Evolutionary conservation across 768 basidiomycete genomes (phyloP).

Genomic region (Calocera viscosa): DNA sequence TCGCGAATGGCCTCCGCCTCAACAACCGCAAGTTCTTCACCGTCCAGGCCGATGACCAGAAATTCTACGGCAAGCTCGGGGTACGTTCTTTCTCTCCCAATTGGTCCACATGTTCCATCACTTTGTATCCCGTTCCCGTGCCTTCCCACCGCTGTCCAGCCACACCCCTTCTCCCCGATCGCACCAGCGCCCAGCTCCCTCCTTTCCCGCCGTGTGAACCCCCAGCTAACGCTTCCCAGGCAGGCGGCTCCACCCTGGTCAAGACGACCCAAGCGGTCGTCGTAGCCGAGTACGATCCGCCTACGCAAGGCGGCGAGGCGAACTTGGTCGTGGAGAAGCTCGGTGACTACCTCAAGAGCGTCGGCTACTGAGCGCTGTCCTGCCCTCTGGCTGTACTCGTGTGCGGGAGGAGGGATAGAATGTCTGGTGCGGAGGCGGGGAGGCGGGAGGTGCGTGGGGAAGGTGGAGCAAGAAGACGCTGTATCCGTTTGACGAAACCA

Average conservation of each 20-base stretch:
- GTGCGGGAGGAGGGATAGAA: too few relatives aligned
- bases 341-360: constrained; percentile 61
- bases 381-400: neutral
- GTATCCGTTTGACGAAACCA: neutral
- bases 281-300: constrained; percentile 58
- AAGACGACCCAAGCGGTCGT: constrained; percentile 80
- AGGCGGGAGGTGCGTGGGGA: neutral
- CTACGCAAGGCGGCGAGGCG: constrained; percentile 52
- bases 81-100: constrained; percentile 33
- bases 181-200: too few relatives aligned
- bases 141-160: too few relatives aligned
- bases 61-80: constrained; percentile 63
- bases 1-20: constrained; percentile 50
- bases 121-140: too few relatives aligned
- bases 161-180: too few relatives aligned
- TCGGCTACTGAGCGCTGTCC: neutral
- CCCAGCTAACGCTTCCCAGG: constrained; percentile 34
- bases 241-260: constrained; percentile 55
- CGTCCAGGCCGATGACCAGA: constrained; percentile 37
- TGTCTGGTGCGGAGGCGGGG: neutral
- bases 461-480: neutral
- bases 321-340: constrained; percentile 52
- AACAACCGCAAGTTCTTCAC: constrained; percentile 65
- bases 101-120: too few relatives aligned
- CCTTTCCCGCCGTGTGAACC: too few relatives aligned